Evolutionary conservation across 352 stramenopile species (phyloP), one percentile per base, ranked within the genome.

Genomic region (Globisporangium middletonii): DNA sequence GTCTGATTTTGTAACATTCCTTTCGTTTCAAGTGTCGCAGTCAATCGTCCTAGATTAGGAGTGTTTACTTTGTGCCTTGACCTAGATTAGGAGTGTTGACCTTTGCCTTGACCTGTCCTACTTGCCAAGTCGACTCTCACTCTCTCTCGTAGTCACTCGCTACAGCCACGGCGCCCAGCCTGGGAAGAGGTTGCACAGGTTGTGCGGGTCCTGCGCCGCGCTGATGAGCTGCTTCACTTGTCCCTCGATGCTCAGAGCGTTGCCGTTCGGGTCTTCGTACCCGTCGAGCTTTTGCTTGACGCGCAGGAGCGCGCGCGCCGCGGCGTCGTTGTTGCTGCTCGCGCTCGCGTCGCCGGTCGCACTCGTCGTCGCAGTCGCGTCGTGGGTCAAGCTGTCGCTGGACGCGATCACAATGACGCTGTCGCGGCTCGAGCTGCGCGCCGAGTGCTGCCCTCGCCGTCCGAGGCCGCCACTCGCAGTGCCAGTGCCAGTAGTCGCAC

Each of bases 191-290:
- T 79, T 77, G 68, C 87, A 98, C 6, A 99, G 73, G 64, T 99
- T 99, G 54, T 98, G 87, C 51, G 88, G 84, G 64, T 99, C 93
- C 53, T 90, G 83, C 18, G 97, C 97, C 46, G 89, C 91, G 54
- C 97, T 98, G 53, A 99, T 97, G 45, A 99, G 78, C 26, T 98
- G 78, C 53, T 99, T 98, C 15, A 99, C 97, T 70, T 99, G 97
- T 18, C 97, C 97, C 69, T 98, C 94, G 56, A 99, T 95, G 63
- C 88, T 98, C 58, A 99, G 84, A 30, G 96, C 92, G 60, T 98
- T 97, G 11, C 94, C 92, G 49, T 95, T 97, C 13, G 88, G 89
- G 60, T 99, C 97, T 67, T 99, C 96, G 69, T 98, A 99, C 3
- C 97, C 97, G 72, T 99, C 85, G 4, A 99, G 79, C 71, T 99